Evolutionary conservation across 2,329 filamentous ascomycete genomes (phyloP).

Genomic region (Fusarium pseudoanthophilum): DNA sequence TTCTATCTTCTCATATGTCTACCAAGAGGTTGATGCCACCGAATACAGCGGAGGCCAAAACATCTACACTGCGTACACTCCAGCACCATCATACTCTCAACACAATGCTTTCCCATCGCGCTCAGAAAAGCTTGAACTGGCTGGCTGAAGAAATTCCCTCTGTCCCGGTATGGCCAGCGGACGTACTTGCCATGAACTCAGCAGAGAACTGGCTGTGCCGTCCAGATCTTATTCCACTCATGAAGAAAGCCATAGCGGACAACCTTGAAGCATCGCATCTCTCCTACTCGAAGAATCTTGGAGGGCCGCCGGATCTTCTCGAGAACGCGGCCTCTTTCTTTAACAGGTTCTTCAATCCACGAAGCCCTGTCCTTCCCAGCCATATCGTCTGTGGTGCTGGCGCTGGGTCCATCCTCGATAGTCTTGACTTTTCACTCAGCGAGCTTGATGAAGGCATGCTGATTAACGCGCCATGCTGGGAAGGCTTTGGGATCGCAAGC

Average conservation of each 20-base stretch:
- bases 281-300: neutral
- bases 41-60: neutral
- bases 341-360: neutral
- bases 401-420: neutral
- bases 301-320: neutral
- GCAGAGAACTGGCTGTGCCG: neutral
- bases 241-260: neutral
- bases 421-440: neutral
- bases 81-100: too few relatives aligned
- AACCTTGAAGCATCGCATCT: neutral
- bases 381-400: neutral
- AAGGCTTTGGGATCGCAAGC: neutral
- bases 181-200: neutral
- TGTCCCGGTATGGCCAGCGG: neutral
- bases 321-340: neutral
- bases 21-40: too few relatives aligned
- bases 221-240: neutral
- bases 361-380: neutral
- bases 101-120: neutral
- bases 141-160: neutral
- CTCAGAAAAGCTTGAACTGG: neutral
- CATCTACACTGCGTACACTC: neutral
- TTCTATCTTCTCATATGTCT: too few relatives aligned
- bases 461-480: neutral
- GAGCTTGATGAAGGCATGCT: neutral